Evolutionary conservation across 805 yeast genomes (phyloP).

Genomic region (Hanseniaspora mollemarum): DNA sequence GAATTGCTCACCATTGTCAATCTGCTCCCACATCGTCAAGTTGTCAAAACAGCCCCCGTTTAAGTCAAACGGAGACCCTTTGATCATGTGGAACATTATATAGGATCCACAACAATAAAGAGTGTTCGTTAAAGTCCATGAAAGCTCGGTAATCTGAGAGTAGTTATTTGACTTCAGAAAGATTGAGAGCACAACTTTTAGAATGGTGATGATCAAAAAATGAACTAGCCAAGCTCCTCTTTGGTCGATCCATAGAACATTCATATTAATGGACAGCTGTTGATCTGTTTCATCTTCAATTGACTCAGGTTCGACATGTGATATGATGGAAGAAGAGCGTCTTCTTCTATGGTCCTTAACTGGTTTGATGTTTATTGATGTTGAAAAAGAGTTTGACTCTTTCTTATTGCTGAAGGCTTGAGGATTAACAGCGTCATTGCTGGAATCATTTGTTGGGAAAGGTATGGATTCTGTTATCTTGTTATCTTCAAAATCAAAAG

Average conservation of each 20-base stretch:
- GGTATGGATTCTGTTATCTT: slow-evolving; percentile 13
- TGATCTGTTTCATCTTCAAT: slow-evolving; percentile 88
- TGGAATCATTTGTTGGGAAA: slow-evolving; percentile 6
- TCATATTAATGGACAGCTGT: slow-evolving; percentile 73
- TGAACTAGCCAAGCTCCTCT: slow-evolving; percentile 96
- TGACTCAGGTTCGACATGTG: slow-evolving; percentile 87
- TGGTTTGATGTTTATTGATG: slow-evolving; percentile 22
- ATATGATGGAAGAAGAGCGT: slow-evolving; percentile 79
- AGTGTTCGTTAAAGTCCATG: slow-evolving; percentile 88
- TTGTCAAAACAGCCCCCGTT: slow-evolving; percentile 93
- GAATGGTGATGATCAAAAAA: slow-evolving; percentile 62
- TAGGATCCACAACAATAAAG: slow-evolving; percentile 86
- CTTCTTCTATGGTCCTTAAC: slow-evolving; percentile 40
- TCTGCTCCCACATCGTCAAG: slow-evolving; percentile 97
- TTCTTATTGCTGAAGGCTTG: not conserved
- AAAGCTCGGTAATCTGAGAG: slow-evolving; percentile 50
- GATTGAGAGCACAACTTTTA: slow-evolving; percentile 52
- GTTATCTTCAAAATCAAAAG: slow-evolving; percentile 12
- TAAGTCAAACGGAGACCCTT: slow-evolving; percentile 95
- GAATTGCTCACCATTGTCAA: slow-evolving; percentile 86
- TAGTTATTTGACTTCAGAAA: slow-evolving; percentile 34
- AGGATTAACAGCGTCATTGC: not conserved
- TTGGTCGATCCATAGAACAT: slow-evolving; percentile 91
- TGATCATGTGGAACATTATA: slow-evolving; percentile 91
- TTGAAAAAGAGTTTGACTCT: not conserved